Evolutionary conservation across 768 basidiomycete species (phyloP).

Genomic region (Xerocomus potaroensis): DNA sequence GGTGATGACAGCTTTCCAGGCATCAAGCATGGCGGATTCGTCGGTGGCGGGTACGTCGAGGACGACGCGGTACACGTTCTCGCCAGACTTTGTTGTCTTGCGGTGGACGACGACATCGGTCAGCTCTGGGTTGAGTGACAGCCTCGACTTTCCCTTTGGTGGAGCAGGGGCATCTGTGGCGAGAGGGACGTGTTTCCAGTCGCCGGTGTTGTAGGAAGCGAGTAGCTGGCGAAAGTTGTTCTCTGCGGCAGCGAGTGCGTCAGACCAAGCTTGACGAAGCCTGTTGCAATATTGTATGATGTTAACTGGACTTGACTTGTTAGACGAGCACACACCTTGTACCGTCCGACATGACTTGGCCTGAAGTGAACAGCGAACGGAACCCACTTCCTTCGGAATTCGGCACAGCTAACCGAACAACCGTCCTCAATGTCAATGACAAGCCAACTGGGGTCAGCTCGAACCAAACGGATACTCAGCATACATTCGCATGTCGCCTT

Average conservation of each 20-base stretch:
- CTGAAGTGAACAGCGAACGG: not conserved
- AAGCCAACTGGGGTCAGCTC: not conserved
- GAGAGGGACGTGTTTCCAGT: conserved; percentile 77
- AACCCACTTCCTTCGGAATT: not conserved
- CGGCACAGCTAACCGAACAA: not conserved
- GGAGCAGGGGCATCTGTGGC: conserved; percentile 38
- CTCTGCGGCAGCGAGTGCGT: conserved; percentile 71
- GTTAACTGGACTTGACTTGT: not conserved
- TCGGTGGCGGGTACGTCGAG: conserved; percentile 72
- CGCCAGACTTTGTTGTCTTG: conserved; percentile 61
- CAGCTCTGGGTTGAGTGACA: conserved; percentile 51
- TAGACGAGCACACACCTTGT: conserved; percentile 41
- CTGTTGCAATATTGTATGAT: conserved; percentile 35
- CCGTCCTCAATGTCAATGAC: no score
- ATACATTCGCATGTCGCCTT: conserved; percentile 92
- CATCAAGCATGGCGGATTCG: conserved; percentile 55
- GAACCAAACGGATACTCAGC: conserved; percentile 82
- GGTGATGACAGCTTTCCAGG: conserved; percentile 75
- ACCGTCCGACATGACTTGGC: conserved; percentile 53
- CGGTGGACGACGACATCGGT: conserved; percentile 78
- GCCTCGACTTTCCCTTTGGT: conserved; percentile 61
- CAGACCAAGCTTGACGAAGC: conserved; percentile 78
- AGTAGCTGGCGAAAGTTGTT: conserved; percentile 74
- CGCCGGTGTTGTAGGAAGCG: conserved; percentile 58
- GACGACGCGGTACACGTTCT: conserved; percentile 75